Evolutionary conservation across 75 land plant genomes (phyloP), one percentile per base, ranked within the genome.

Genomic region (Pinus taeda): DNA sequence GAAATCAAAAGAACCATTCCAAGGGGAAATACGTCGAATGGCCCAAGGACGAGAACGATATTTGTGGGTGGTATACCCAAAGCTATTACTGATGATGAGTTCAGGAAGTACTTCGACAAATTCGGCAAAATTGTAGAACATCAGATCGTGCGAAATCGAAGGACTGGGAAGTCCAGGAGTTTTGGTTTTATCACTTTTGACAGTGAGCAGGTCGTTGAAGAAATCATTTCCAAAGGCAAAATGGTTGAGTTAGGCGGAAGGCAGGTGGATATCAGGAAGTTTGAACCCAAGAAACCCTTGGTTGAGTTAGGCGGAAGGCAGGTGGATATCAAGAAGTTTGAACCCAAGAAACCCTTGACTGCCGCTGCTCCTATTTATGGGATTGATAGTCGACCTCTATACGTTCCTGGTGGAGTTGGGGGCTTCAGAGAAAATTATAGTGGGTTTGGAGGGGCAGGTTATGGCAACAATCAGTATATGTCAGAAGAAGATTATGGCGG

Each of bases 151-250:
- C 84, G 84, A 22, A 94, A 93, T 76, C 88, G 88, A 62, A 82
- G 81, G 60, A 87, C 94, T 45, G 90, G 94, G 33, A 1, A 1
- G 33, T 33, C 33, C 33, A 33, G 33, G 33, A 1, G 33, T 33
- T 33, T 33, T 33, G 96, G 94, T 15, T 93, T 93, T 81, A 79
- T 93, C n/a, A 89, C 90, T 33, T 93, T 93, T 82, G 94, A 89
- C 21, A 89, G 69, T 78, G 94, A 93, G 71, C 90, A 93, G 49
- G 57, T 81, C 57, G 96, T 93, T 53, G 94, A 91, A 61, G 89
- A 85, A 21, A 67, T 93, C 0, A 75, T 93, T 5, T 75, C 92
- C 15, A 80, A 87, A 36, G 91, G 87, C 15, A 83, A 71, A 76
- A 85, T 81, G 84, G 83, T 83, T 72, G 96, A 93, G 73, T 82